Evolutionary conservation across 768 basidiomycete species (phyloP), one percentile per base, ranked within the genome.

Genomic region (Amylocystis lapponica): DNA sequence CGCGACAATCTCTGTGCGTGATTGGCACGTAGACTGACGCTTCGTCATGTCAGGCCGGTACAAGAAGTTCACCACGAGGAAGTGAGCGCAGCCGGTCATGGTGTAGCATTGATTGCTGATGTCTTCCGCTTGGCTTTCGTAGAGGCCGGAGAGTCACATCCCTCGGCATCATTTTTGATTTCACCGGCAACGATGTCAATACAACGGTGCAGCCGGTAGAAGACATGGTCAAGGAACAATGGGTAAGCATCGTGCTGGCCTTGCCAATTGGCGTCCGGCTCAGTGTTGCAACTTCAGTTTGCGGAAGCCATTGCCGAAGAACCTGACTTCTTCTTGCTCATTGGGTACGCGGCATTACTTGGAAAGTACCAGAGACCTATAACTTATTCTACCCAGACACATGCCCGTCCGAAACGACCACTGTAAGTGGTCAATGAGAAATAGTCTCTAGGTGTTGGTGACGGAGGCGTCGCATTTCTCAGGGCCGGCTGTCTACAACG

Each of bases 281-380:
- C 9, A 37, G 3, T 13, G 4, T 17, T n/a, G n/a, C 26, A 20
- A 41, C 40, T 3, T 27, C 46, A 86, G 90, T 94, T 94, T 60
- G 51, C 64, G 1, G 79, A 86, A 12, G 88, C 85, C 1, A 91
- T 93, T 47, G 62, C 70, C 31, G 84, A 89, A 8, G 80, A 81
- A 54, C 89, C 91, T 12, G 89, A 92, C 60, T 69, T 89, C 47
- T 95, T 94, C 67, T 56, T 88, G 42, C 73, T 89, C 41, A 74
- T 73, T 43, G 81, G 83, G 83, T 80, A 39, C 23, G n/a, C n/a
- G n/a, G n/a, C n/a, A 73, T 53, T n/a, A 2, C 8, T 35, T 17
- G 6, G 8, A 13, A 7, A 11, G 11, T n/a, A n/a, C n/a, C n/a
- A 12, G 30, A 27, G 11, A 12, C 6, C 8, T 35, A 16, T 17